Conservation (phyloP, 192 early-diverging fungal genomes). For the Dissophora ornata region DNA sequence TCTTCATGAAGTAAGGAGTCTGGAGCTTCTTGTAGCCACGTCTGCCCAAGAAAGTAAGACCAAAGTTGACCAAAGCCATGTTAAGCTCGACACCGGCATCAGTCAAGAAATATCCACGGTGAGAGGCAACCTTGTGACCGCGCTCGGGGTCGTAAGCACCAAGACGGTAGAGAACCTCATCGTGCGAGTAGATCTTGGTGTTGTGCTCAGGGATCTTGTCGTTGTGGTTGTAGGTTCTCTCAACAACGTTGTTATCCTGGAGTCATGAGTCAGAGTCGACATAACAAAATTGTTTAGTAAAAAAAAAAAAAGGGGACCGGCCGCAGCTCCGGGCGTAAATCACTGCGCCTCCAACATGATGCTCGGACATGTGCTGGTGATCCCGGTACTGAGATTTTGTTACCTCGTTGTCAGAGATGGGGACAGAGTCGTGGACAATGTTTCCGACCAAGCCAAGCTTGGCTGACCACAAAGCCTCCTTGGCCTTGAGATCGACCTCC, state of each 20-base stretch:
- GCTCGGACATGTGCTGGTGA: too few species aligned
- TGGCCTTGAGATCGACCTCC: constrained; percentile 79
- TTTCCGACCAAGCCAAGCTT: constrained; percentile 87
- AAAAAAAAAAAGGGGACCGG: neutral
- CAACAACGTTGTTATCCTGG: constrained; percentile 76
- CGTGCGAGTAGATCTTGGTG: constrained; percentile 80
- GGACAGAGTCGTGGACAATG: constrained; percentile 92
- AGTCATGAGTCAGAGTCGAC: neutral
- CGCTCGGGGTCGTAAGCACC: constrained; percentile 90
- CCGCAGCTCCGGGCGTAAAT: neutral
- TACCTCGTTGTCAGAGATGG: constrained; percentile 86
- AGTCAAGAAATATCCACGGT: constrained; percentile 98
- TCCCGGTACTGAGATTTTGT: too few species aligned
- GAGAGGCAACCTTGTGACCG: constrained; percentile 94
- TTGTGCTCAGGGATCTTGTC: constrained; percentile 69
- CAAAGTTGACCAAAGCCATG: constrained; percentile 96
- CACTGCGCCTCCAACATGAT: neutral
- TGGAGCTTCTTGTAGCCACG: constrained; percentile 91
- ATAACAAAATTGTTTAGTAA: too few species aligned
- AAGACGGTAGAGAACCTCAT: constrained; percentile 93
- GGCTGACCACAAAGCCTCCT: constrained; percentile 71
- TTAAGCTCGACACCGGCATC: constrained; percentile 96
- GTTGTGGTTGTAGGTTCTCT: constrained; percentile 69
- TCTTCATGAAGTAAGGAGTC: constrained; percentile 99
- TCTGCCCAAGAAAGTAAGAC: constrained; percentile 88